These are phyloP conservation scores for Talaromyces funiculosus DNA, from an alignment of 2,329 filamentous ascomycete genomes.

Conservation along the genomic window DNA sequence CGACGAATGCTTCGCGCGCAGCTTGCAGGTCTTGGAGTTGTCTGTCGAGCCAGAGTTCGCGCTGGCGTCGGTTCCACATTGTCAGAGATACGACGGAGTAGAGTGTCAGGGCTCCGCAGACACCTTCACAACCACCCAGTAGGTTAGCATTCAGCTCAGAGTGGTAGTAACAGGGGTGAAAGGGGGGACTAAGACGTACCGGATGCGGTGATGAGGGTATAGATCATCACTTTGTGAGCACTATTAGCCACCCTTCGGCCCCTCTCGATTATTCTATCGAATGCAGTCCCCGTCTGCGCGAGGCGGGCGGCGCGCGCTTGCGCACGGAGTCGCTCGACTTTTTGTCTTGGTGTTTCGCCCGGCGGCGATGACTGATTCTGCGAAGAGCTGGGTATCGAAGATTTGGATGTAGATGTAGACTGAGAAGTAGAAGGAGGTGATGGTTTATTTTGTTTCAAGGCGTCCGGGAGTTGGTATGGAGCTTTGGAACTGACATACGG, in stretches of 20 bases:
- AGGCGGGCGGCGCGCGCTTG: conserved; percentile 62
- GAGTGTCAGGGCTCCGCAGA: conserved; percentile 55
- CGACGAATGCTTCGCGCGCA: conserved; percentile 38
- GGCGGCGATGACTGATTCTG: conserved; percentile 18
- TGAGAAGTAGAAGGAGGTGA: neutral
- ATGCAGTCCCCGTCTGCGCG: conserved; percentile 51
- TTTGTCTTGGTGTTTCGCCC: conserved; percentile 60
- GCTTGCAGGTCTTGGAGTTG: conserved; percentile 39
- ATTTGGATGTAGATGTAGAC: neutral
- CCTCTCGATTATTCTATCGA: conserved; percentile 50
- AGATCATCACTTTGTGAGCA: conserved; percentile 56
- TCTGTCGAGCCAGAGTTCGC: conserved; percentile 55
- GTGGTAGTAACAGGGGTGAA: neutral
- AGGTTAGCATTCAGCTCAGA: neutral
- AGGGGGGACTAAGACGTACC: too few relatives aligned
- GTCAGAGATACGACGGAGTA: conserved; percentile 63
- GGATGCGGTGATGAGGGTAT: conserved; percentile 56
- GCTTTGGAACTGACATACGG: conserved; percentile 44
- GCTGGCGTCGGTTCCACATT: conserved; percentile 61
- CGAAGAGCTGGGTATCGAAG: neutral
- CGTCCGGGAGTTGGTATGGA: conserved; percentile 28
- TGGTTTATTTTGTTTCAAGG: conserved; percentile 14
- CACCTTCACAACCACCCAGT: conserved; percentile 40
- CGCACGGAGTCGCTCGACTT: conserved; percentile 62
- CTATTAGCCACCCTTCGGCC: conserved; percentile 56